A percentile compares a stretch with the other conserved stretches of the same genome.
Evolutionary conservation across 2,329 filamentous ascomycete genomes (phyloP).

Genomic region (Xylariaceae sp.): DNA sequence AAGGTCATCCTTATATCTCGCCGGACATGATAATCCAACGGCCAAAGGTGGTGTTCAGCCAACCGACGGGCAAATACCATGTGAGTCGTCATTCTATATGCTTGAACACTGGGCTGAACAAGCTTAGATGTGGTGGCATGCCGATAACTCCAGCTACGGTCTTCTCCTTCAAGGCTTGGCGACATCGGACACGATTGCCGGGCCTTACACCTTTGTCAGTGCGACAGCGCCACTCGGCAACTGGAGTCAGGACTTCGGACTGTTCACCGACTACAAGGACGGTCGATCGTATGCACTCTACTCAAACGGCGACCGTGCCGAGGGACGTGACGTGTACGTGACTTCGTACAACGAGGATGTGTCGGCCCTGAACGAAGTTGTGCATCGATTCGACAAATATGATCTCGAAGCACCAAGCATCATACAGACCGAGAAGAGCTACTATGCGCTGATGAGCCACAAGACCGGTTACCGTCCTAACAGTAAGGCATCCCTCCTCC

Average conservation of each 20-base stretch:
- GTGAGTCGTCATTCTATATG: slow-evolving; percentile 32
- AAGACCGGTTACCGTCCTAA: slow-evolving; percentile 61
- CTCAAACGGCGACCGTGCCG: slow-evolving; percentile 51
- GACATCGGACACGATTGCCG: slow-evolving; percentile 45
- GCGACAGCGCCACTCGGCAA: slow-evolving; percentile 53
- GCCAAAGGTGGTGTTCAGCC: slow-evolving; percentile 56
- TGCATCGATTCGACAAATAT: slow-evolving; percentile 53
- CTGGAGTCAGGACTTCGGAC: slow-evolving; percentile 58
- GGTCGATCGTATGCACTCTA: slow-evolving; percentile 52
- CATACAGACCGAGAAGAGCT: slow-evolving; percentile 54
- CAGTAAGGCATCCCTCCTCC: slow-evolving; percentile 27
- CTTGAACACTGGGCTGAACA: not conserved
- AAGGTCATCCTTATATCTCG: too few relatives aligned
- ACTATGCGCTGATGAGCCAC: slow-evolving; percentile 57
- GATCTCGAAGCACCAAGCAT: slow-evolving; percentile 57
- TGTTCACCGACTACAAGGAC: slow-evolving; percentile 56
- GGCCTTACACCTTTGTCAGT: slow-evolving; percentile 50
- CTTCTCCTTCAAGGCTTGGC: slow-evolving; percentile 53
- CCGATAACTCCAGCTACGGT: slow-evolving; percentile 53
- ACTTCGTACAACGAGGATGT: slow-evolving; percentile 49
- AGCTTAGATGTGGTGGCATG: slow-evolving; percentile 52
- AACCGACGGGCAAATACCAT: slow-evolving; percentile 50
- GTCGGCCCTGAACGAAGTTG: slow-evolving; percentile 46
- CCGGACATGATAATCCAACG: slow-evolving; percentile 54
- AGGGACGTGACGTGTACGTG: slow-evolving; percentile 54